Percentiles rank a stretch among this genome's conserved stretches.
These are phyloP conservation scores for Plectosphaerella cucumerina DNA, from an alignment of 2,329 filamentous ascomycete genomes.

Conservation along the genomic window DNA sequence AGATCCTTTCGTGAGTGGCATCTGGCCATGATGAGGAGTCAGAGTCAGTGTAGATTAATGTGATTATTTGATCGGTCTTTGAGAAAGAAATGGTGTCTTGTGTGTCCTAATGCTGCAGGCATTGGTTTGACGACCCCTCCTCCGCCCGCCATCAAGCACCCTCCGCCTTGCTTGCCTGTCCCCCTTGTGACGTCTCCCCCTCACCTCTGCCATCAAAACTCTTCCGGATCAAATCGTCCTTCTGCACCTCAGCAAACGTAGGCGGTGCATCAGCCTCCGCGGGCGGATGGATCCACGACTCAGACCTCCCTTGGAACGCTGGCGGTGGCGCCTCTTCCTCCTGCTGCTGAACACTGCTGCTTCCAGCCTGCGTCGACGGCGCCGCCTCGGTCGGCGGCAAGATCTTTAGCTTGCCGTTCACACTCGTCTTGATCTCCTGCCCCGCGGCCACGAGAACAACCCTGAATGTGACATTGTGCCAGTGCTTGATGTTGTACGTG, in stretches of 20 bases:
- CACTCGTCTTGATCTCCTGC: neutral
- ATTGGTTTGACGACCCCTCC: too few species aligned
- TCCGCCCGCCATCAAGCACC: too few species aligned
- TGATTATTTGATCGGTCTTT: too few species aligned
- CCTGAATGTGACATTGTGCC: neutral
- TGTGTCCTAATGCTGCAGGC: too few species aligned
- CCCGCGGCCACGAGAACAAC: neutral
- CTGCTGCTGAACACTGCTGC: neutral
- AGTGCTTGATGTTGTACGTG: slow-evolving; percentile 1
- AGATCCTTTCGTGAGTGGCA: slow-evolving; percentile 21
- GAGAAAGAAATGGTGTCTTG: too few species aligned
- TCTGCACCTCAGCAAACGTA: neutral
- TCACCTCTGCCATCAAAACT: neutral
- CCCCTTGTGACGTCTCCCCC: too few species aligned
- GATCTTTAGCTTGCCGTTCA: neutral
- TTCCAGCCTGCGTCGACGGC: neutral
- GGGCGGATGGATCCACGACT: slow-evolving; percentile 4
- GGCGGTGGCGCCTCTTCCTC: neutral
- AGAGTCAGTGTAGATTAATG: too few species aligned
- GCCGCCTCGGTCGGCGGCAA: neutral
- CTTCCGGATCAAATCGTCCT: neutral
- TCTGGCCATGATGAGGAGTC: slow-evolving; percentile 20
- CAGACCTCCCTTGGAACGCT: neutral
- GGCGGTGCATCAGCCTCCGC: slow-evolving; percentile 1
- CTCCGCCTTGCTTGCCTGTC: too few species aligned